Base-by-base conservation (phyloP, 140 eudicot genomes). In the Bidens hawaiensis region DNA sequence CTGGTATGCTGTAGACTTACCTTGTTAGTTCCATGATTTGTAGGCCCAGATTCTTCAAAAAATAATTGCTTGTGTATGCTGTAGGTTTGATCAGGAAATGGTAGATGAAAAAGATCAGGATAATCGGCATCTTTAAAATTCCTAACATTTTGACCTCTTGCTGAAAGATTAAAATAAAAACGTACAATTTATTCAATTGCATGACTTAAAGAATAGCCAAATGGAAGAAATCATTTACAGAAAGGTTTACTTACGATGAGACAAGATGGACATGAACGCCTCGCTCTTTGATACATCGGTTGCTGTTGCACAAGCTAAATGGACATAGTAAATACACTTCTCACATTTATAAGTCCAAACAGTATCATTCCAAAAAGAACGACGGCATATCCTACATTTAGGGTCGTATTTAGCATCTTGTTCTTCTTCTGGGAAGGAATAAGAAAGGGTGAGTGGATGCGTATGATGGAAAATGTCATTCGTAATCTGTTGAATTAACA, bases 71-170 rank as follows among this genome's bases (percentile, higher is more conserved):
- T 61, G 2, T 15, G 0, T 15, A 40, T 10, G 31, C 9, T 60
- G 5, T 42, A 7, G 8, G 17, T 41, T 8, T 24, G 41, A 42
- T 62, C 55, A 7, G 24, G 54, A 22, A 62, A 42, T 10, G 67
- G 67, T 34, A 61, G n/a, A 40, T 9, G 36, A 25, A 62, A 23
- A 15, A 42, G 54, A 62, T 62, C 55, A 41, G 53, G 31, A 24
- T 42, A 11, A 23, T 43, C 17, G 24, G 4, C 22, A 42, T 21
- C 11, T 9, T 11, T 8, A 42, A 21, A 42, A 0, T 6, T 25
- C 41, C 7, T 42, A 23, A n/a, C 4, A 21, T n/a, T n/a, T n/a
- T n/a, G n/a, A n/a, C 10, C 21, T 22, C 12, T 38, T 16, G 54
- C 42, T 24, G 23, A 26, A 42, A n/a, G 2, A 11, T 34, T 24